A percentile compares a stretch with the other conserved stretches of the same genome.
Evolutionary conservation across 2,329 filamentous ascomycete species (phyloP).

Genomic region (Trichoderma atrobrunneum): DNA sequence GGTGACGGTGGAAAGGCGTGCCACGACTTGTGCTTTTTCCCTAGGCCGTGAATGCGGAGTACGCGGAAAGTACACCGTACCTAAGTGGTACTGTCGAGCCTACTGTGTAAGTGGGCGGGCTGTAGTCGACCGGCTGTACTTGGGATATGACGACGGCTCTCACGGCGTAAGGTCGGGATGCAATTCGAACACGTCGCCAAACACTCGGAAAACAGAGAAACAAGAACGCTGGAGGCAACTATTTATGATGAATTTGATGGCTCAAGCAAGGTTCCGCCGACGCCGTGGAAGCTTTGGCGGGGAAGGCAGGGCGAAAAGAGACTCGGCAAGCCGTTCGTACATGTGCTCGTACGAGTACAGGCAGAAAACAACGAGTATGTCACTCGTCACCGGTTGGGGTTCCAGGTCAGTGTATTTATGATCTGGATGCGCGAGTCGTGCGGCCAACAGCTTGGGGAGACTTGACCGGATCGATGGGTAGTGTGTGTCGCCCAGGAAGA

Average conservation of each 20-base stretch:
- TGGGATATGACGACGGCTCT: not conserved
- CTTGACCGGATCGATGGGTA: not conserved
- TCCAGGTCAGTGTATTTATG: constrained; percentile 12
- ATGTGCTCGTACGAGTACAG: not conserved
- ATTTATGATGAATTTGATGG: not conserved
- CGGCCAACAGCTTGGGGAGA: not conserved
- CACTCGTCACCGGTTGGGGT: not conserved
- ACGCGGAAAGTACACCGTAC: constrained; percentile 1
- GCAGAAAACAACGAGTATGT: constrained; percentile 1
- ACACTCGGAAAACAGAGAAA: not conserved
- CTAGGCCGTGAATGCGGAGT: not conserved
- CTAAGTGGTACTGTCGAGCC: not conserved
- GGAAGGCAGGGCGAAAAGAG: constrained; percentile 3
- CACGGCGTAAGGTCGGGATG: constrained; percentile 2
- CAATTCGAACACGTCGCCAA: not conserved
- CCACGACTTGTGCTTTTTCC: not conserved
- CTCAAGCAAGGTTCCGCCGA: not conserved
- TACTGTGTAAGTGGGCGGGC: not conserved
- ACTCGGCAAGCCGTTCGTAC: not conserved
- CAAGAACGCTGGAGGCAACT: not conserved
- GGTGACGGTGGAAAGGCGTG: constrained; percentile 2
- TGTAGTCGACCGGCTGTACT: not conserved
- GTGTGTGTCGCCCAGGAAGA: not conserved
- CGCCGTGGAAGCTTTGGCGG: not conserved
- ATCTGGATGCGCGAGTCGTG: constrained; percentile 9